Evolutionary conservation across 148 eudicot species (phyloP).

Genomic region (Agrostemma githago): DNA sequence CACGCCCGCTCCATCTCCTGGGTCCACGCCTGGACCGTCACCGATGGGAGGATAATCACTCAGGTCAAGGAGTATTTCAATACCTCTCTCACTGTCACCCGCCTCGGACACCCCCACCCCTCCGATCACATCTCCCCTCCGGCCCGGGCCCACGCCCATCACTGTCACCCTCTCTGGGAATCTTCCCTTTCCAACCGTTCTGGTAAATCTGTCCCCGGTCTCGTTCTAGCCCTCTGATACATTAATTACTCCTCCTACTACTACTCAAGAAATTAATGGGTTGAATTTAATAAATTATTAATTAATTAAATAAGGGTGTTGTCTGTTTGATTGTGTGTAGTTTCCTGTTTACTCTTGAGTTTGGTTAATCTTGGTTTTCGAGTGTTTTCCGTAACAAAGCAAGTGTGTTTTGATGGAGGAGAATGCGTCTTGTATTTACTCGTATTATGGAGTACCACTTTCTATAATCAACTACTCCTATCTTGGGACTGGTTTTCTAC

Average conservation of each 20-base stretch:
- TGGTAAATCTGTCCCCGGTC: constrained; percentile 73
- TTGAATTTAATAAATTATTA: not conserved
- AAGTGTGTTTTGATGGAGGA: no score
- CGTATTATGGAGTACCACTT: no score
- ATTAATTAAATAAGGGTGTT: not conserved
- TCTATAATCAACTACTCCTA: no score
- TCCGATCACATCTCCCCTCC: constrained; percentile 16
- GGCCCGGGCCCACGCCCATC: not conserved
- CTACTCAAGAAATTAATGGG: not conserved
- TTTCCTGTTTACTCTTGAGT: not conserved
- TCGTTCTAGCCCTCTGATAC: constrained; percentile 48
- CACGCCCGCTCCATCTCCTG: constrained; percentile 45
- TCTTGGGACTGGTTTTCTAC: no score
- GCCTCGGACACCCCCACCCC: constrained; percentile 26
- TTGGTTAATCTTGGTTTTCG: not conserved
- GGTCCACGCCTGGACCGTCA: constrained; percentile 79
- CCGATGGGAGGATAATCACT: constrained; percentile 67
- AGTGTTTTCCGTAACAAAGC: not conserved
- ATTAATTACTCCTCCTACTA: not conserved
- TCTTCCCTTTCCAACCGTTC: constrained; percentile 44
- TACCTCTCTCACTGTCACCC: constrained; percentile 72
- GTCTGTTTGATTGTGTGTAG: not conserved
- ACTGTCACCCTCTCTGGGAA: constrained; percentile 55
- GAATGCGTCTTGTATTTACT: no score
- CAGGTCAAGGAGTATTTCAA: constrained; percentile 66